phyloP scores from a whole-genome alignment of 441 rosid species.

The Erysimum cheiri region DNA sequence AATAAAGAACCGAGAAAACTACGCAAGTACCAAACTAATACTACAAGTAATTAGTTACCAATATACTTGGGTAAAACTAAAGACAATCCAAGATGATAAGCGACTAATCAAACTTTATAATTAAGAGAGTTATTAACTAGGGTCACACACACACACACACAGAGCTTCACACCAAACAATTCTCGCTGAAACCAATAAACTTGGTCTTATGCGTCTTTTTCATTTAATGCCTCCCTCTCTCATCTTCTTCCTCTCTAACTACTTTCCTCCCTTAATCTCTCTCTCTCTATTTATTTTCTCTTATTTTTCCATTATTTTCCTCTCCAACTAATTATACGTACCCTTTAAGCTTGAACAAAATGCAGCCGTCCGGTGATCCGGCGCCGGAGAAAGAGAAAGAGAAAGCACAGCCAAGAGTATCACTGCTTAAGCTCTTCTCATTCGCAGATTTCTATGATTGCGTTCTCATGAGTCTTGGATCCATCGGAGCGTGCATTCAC shows the following conservation, averaged over 20 bases:
- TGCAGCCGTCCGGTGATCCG: conserved; percentile 41
- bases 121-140: conserved; percentile 25
- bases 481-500: conserved; percentile 79
- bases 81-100: not conserved
- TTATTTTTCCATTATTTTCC: conserved; percentile 1
- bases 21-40: not conserved
- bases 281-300: conserved; percentile 36
- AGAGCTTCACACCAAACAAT: conserved; percentile 42
- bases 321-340: conserved; percentile 26
- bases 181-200: conserved; percentile 43
- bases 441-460: conserved; percentile 82
- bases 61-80: not conserved
- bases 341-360: conserved; percentile 1
- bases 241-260: conserved; percentile 41
- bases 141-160: conserved; percentile 9
- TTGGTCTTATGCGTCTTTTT: conserved; percentile 38
- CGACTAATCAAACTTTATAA: not conserved
- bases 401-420: conserved; percentile 46
- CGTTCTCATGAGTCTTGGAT: conserved; percentile 77
- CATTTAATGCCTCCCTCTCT: conserved; percentile 38
- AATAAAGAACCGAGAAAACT: conserved; percentile 3
- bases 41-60: not conserved
- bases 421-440: conserved; percentile 68
- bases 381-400: conserved; percentile 34
- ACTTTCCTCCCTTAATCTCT: conserved; percentile 30